Evolutionary conservation across 169 alveolate species (phyloP), one percentile per base, ranked within the genome.

Genomic region (Plasmodium ovale): DNA sequence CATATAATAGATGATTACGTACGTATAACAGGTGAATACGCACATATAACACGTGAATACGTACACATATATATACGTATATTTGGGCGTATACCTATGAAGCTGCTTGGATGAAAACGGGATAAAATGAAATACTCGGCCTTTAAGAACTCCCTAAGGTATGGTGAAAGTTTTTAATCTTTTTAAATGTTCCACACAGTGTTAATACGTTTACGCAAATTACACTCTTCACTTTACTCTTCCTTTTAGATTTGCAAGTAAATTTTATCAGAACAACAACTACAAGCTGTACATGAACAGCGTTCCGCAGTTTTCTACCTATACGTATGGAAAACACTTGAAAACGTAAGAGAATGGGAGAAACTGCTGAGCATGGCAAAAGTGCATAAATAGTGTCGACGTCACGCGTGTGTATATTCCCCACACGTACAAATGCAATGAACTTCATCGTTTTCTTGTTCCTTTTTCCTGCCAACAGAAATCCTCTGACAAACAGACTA

Each of bases 281-380:
- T 68, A 85, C 54, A 85, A 85, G 68, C 49, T 85, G 35, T 85
- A 85, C 58, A 39, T 85, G 60, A 85, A 85, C 69, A 85, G 91
- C 51, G 91, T 85, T 0, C 91, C 91, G 6, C 91, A 85, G 39
- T 85, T 85, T 59, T 85, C 91, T 7, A 85, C 87, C 33, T 85
- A 37, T 72, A 29, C 85, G 16, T 85, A 62, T 68, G 91, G 91
- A n/a, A 85, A 85, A 27, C 47, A 68, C 39, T n/a, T 85, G 27
- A 85, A 85, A 69, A 68, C 87, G 91, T 85, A 44, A 85, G 64
- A 1, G 37, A 19, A 21, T 29, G 59, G 27, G 10, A 12, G 27
- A 4, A 62, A 62, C 7, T n/a, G 56, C 56, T 47, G 0, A 47
- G 16, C 10, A 47, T 5, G 12, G 12, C n/a, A n/a, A n/a, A n/a